Base-by-base conservation (phyloP, 1,139 yeast species). In the Yamadazyma kanchanaburiensis region DNA sequence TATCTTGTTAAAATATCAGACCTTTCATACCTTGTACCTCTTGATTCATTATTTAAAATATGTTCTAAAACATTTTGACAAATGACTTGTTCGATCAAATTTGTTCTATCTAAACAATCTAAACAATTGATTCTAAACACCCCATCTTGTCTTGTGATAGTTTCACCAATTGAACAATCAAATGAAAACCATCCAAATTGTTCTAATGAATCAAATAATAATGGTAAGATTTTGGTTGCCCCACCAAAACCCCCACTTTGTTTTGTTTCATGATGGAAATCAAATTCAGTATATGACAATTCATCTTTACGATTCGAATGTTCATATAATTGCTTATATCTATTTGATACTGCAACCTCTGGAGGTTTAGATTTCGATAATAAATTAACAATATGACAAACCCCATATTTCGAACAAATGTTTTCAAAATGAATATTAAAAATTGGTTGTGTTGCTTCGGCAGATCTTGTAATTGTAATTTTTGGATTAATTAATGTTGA, bases 101-200 rank as follows among this genome's bases (percentile, higher is more conserved):
- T 94, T 1, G 98, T 91, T 51, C 99, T 69, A 53, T 94, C 99
- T 34, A 91, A 65, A 56, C 99, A 91, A 55, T 91, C 99, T 42
- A 91, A 69, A 58, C 98, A 91, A 53, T 91, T 91, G 5, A 94
- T 84, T 44, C 99, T 64, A 54, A 94, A 89, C 12, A 88, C 77
- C 27, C 99, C 98, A 34, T 77, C 74, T 52, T 91, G 99, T 45
- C 87, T 81, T 6, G 84, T 75, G 10, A 78, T 62, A 2, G 74
- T 64, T 36, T 70, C 72, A 2, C 63, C 61, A 12, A 57, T 51
- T 0, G 69, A 66, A 38, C 74, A 49, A 43, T 75, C 85, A 48
- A 74, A 82, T 26, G 82, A 73, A 51, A 78, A 89, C 60, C 80
- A 88, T 0, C 95, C 96, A 57, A 85, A 86, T 37, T 78, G 80